Evolutionary conservation across 345 rosid genomes (phyloP).

Genomic region (Bruguiera parviflora): DNA sequence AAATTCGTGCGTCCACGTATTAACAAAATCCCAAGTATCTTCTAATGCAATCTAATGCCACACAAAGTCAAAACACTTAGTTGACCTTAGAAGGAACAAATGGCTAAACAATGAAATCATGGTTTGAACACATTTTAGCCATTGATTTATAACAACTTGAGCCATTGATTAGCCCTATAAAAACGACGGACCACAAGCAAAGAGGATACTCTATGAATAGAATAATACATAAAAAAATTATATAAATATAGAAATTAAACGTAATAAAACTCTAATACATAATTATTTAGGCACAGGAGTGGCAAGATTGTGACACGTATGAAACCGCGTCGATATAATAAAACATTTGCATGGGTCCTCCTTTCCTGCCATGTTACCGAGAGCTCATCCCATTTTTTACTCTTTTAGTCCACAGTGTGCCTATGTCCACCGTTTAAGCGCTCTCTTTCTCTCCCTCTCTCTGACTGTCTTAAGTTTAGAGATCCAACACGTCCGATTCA

Average conservation of each 20-base stretch:
- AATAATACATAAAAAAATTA: no score
- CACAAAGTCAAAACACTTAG: no score
- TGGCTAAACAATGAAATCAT: neutral
- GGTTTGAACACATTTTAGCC: neutral
- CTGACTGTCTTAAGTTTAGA: constrained; percentile 9
- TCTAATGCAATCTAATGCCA: no score
- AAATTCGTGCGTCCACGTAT: no score
- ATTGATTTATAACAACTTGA: neutral
- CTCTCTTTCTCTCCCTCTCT: neutral
- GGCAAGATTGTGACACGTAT: neutral
- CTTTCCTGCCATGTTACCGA: constrained; percentile 32
- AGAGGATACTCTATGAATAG: no score
- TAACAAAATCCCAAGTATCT: no score
- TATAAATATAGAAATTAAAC: no score
- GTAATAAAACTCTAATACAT: neutral
- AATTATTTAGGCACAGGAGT: neutral
- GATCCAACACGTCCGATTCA: constrained; percentile 21
- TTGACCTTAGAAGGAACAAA: neutral
- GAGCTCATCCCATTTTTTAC: constrained; percentile 23
- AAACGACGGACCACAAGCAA: neutral
- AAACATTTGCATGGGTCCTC: neutral
- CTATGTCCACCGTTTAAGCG: neutral
- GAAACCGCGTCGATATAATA: constrained; percentile 8
- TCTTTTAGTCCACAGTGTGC: neutral
- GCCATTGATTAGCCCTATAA: neutral